Conservation (phyloP, 2,329 filamentous ascomycete species). For the Penicillium psychrosexuale region DNA sequence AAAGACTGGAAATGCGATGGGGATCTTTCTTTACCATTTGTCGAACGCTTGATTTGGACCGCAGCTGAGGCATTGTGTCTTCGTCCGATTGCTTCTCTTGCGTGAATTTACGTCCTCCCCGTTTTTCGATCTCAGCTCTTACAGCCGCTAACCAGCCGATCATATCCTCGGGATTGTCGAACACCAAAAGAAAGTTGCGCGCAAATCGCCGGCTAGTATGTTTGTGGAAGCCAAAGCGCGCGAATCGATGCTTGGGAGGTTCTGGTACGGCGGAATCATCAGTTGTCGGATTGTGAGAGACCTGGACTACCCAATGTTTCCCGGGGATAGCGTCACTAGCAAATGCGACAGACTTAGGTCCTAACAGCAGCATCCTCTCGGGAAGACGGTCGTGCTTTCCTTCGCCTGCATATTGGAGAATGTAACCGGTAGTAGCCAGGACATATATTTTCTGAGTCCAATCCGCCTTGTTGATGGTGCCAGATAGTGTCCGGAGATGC, state of each 20-base stretch:
- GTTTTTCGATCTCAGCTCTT: constrained; percentile 45
- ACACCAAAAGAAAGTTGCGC: constrained; percentile 44
- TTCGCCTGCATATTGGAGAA: constrained; percentile 47
- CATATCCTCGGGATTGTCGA: constrained; percentile 45
- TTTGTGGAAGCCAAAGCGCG: constrained; percentile 40
- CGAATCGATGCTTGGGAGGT: constrained; percentile 36
- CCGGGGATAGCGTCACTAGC: constrained; percentile 50
- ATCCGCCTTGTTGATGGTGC: constrained; percentile 39
- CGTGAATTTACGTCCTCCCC: constrained; percentile 46
- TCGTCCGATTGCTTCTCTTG: constrained; percentile 37
- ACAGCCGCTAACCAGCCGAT: constrained; percentile 46
- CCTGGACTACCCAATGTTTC: constrained; percentile 49
- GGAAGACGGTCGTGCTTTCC: constrained; percentile 47
- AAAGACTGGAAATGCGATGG: constrained; percentile 32
- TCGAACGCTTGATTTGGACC: constrained; percentile 28
- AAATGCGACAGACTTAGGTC: constrained; percentile 47
- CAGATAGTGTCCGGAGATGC: constrained; percentile 37
- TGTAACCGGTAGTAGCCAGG: constrained; percentile 43
- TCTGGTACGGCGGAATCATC: constrained; percentile 27
- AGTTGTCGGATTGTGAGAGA: constrained; percentile 40
- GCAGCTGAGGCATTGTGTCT: constrained; percentile 25
- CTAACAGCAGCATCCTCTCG: constrained; percentile 48
- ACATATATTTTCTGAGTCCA: constrained; percentile 48
- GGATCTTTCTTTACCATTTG: constrained; percentile 37
- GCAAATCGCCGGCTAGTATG: constrained; percentile 34